A percentile compares a stretch with the other conserved stretches of the same genome.
Evolutionary conservation across 2,329 filamentous ascomycete genomes (phyloP).

Genomic region (Pseudocercospora ulei): DNA sequence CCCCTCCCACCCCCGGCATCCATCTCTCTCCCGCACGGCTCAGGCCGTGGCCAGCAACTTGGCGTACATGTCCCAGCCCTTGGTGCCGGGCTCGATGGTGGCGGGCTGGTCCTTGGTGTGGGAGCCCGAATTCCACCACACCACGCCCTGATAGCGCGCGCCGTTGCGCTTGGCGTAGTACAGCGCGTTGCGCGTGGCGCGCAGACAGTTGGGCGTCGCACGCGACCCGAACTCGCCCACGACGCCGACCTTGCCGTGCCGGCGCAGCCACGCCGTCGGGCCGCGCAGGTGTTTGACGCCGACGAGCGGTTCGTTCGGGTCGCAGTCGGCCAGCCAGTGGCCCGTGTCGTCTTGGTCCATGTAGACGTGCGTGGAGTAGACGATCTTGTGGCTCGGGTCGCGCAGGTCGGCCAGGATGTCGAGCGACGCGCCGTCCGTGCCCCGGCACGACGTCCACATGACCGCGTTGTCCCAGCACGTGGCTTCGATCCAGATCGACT

Average conservation of each 20-base stretch:
- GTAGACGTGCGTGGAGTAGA: not conserved
- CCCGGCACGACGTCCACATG: not conserved
- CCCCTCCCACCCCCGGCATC: too few species aligned
- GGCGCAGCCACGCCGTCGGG: not conserved
- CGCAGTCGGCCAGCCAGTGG: not conserved
- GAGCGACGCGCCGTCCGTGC: not conserved
- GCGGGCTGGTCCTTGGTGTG: not conserved
- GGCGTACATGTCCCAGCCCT: not conserved
- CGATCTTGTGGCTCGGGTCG: not conserved
- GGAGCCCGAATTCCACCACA: not conserved
- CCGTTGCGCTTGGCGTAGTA: not conserved
- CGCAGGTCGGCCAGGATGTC: not conserved
- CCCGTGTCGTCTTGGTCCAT: slow-evolving; percentile 3
- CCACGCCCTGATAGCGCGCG: not conserved
- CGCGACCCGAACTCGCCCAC: not conserved
- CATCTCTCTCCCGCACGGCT: too few species aligned
- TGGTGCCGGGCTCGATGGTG: not conserved
- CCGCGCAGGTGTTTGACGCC: not conserved
- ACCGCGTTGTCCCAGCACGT: not conserved
- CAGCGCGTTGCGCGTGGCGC: not conserved
- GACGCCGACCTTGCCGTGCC: not conserved
- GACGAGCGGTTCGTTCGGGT: not conserved
- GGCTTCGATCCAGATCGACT: slow-evolving; percentile 1
- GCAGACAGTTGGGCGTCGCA: not conserved
- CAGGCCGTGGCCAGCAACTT: not conserved